Conservation (phyloP, 768 basidiomycete genomes). For the Chiua virens region DNA sequence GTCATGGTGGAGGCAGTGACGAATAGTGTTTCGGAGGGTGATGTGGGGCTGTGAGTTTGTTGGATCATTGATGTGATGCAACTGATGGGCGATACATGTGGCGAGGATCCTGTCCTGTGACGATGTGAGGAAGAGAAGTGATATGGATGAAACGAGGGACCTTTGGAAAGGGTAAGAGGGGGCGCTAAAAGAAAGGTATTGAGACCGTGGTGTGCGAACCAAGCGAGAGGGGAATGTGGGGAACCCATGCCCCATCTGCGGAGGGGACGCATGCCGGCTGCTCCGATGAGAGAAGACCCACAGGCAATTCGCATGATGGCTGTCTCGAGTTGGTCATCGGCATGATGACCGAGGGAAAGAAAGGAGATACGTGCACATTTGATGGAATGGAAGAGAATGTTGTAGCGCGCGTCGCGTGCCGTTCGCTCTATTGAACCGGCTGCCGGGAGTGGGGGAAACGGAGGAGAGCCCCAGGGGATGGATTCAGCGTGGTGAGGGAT, state of each 20-base stretch:
- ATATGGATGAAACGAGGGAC: constrained; percentile 34
- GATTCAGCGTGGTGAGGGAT: constrained; percentile 46
- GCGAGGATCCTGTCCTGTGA: constrained; percentile 76
- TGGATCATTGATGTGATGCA: constrained; percentile 63
- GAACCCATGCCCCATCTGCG: constrained; percentile 82
- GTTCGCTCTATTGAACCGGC: constrained; percentile 49
- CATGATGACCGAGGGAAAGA: constrained; percentile 74
- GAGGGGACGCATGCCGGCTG: constrained; percentile 64
- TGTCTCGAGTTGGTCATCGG: constrained; percentile 85
- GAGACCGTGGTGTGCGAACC: constrained; percentile 58
- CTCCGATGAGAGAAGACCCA: constrained; percentile 56
- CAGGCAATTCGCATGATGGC: constrained; percentile 65
- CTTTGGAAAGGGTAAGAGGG: constrained; percentile 67
- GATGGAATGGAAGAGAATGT: constrained; percentile 51
- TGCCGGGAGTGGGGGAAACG: constrained; percentile 50
- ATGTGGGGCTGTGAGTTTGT: constrained; percentile 76
- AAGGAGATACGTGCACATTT: constrained; percentile 32
- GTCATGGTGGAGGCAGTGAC: constrained; percentile 39
- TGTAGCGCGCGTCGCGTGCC: constrained; percentile 62
- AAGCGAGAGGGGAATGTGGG: constrained; percentile 32
- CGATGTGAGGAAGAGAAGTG: not conserved
- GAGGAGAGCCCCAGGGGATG: constrained; percentile 58
- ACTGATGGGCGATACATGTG: constrained; percentile 63
- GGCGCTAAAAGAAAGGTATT: constrained; percentile 68
- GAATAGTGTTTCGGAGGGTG: constrained; percentile 72